These are phyloP conservation scores for Rosa multiflora DNA, from an alignment of 306 rosid genomes.

Conservation along the genomic window DNA sequence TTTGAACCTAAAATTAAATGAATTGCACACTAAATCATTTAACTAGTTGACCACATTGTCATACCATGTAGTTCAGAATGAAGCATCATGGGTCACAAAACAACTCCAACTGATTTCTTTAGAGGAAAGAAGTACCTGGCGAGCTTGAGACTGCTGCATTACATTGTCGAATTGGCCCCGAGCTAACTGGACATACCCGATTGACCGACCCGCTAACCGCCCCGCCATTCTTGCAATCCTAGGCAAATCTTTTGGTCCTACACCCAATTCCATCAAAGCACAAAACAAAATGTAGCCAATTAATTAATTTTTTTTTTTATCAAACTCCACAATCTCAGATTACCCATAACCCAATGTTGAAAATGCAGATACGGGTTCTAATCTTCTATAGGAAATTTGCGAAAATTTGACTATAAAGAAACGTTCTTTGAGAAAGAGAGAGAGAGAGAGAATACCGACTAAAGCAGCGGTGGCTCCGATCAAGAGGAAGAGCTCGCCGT, in stretches of 20 bases:
- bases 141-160: slow-evolving; percentile 86
- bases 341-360: neutral
- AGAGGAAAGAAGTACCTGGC: slow-evolving; percentile 46
- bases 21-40: neutral
- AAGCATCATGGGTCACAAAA: neutral
- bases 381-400: neutral
- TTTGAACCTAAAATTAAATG: slow-evolving; percentile 55
- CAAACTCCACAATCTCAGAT: neutral
- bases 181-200: slow-evolving; percentile 86
- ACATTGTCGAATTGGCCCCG: slow-evolving; percentile 81
- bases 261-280: neutral
- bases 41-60: neutral
- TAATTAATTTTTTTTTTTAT: neutral
- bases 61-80: neutral
- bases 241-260: slow-evolving; percentile 60
- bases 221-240: slow-evolving; percentile 43
- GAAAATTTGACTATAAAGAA: neutral
- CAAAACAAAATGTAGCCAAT: too few relatives aligned
- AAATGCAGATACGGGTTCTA: neutral
- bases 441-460: slow-evolving; percentile 29
- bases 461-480: slow-evolving; percentile 44
- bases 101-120: neutral
- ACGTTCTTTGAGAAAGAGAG: neutral
- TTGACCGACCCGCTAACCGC: slow-evolving; percentile 53
- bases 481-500: slow-evolving; percentile 47